Evolutionary conservation across 2,329 filamentous ascomycete species (phyloP).

Genomic region (Penicillium sp.): DNA sequence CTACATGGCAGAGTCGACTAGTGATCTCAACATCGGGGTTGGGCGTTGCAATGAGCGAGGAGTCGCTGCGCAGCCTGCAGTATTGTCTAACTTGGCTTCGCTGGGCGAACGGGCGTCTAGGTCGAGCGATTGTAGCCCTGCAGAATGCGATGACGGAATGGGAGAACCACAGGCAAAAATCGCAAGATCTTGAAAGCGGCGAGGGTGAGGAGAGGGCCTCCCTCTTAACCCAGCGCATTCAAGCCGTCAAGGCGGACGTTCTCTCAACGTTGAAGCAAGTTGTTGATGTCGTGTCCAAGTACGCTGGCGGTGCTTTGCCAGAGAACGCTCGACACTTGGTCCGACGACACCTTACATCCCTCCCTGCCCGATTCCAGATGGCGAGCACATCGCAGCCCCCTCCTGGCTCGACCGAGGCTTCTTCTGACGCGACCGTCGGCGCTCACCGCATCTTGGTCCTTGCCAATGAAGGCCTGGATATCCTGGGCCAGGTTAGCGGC

Average conservation of each 20-base stretch:
- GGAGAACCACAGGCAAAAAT: constrained; percentile 52
- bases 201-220: constrained; percentile 26
- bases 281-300: constrained; percentile 82
- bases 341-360: constrained; percentile 76
- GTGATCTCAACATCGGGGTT: constrained; percentile 90
- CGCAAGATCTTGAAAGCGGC: constrained; percentile 30
- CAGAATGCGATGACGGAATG: constrained; percentile 79
- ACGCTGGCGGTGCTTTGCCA: constrained; percentile 86
- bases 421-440: constrained; percentile 53
- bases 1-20: constrained; percentile 76
- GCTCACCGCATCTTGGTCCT: constrained; percentile 81
- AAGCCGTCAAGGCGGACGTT: constrained; percentile 68
- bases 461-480: constrained; percentile 87
- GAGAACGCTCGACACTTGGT: constrained; percentile 86
- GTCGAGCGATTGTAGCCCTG: constrained; percentile 71
- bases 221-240: constrained; percentile 58
- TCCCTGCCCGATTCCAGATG: constrained; percentile 79
- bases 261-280: constrained; percentile 79
- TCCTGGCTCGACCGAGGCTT: constrained; percentile 35
- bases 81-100: constrained; percentile 80
- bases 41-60: constrained; percentile 86
- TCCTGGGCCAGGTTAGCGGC: constrained; percentile 87
- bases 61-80: constrained; percentile 79
- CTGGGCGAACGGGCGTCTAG: constrained; percentile 79
- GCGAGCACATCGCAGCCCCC: constrained; percentile 58